Evolutionary conservation across 257 asterid species (phyloP).

Genomic region (Lavandula angustifolia): DNA sequence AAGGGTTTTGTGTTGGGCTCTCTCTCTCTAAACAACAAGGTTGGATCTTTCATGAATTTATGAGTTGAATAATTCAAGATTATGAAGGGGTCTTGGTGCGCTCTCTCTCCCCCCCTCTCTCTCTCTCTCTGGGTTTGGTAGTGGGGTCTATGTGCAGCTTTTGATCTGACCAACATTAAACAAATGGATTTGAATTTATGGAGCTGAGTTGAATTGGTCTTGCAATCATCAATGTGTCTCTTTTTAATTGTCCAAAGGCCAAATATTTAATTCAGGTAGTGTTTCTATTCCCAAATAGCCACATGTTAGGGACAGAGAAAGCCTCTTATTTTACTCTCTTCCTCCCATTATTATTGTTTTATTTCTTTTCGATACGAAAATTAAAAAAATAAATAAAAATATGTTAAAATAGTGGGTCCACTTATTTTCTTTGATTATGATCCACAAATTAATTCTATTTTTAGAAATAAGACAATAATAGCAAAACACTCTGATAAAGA

Average conservation of each 20-base stretch:
- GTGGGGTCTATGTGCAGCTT: background rate
- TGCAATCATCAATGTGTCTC: slow-evolving; percentile 27
- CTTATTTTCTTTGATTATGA: no score
- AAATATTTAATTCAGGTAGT: slow-evolving; percentile 27
- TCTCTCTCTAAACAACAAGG: no score
- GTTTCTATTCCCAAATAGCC: slow-evolving; percentile 25
- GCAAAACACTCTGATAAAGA: no score
- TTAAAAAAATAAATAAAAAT: no score
- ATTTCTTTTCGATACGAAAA: no score
- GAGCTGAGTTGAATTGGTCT: slow-evolving; percentile 26
- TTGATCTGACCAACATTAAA: slow-evolving; percentile 31
- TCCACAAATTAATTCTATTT: no score
- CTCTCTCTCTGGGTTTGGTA: background rate
- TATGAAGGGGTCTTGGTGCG: slow-evolving; percentile 4
- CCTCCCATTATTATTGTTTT: no score
- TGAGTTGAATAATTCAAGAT: slow-evolving; percentile 3
- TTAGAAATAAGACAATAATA: no score
- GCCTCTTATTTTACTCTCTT: slow-evolving; percentile 27
- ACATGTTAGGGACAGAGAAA: slow-evolving; percentile 35
- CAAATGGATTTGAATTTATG: slow-evolving; percentile 13
- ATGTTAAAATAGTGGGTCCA: no score
- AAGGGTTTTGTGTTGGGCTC: no score
- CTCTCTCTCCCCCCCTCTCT: no score
- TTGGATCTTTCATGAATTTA: no score
- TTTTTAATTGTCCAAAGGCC: background rate